These are phyloP conservation scores for Botrytis porri DNA, from an alignment of 2,329 filamentous ascomycete genomes.

Conservation along the genomic window DNA sequence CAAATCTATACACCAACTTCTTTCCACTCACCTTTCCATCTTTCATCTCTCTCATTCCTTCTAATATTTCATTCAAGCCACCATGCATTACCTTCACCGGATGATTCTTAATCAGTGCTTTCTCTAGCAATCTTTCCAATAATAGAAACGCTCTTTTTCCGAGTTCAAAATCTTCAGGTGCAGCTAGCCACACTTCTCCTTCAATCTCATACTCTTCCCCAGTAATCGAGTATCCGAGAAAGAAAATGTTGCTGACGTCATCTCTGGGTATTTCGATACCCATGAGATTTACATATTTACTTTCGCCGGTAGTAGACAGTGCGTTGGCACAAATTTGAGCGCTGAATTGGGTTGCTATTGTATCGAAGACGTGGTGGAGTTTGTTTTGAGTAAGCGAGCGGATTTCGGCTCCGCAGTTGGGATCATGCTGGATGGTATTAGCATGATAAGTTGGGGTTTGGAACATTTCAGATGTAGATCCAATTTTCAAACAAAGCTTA, in stretches of 20 bases:
- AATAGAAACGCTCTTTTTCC: not conserved
- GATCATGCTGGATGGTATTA: slow-evolving; percentile 34
- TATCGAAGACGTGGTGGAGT: slow-evolving; percentile 48
- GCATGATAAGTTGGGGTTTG: not conserved
- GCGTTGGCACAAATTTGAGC: slow-evolving; percentile 19
- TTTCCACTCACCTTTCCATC: not conserved
- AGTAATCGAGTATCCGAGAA: not conserved
- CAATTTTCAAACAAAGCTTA: not conserved
- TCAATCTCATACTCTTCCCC: not conserved
- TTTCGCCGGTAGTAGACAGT: not conserved
- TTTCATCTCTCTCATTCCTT: not conserved
- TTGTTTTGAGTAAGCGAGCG: slow-evolving; percentile 43
- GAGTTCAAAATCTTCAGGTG: not conserved
- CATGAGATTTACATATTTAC: not conserved
- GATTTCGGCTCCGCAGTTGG: slow-evolving; percentile 44
- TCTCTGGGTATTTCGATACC: not conserved
- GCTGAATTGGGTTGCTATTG: slow-evolving; percentile 36
- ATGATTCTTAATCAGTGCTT: not conserved
- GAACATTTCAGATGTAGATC: not conserved
- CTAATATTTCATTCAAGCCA: not conserved
- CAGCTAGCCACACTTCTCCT: not conserved
- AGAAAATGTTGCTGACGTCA: not conserved
- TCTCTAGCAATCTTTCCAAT: not conserved
- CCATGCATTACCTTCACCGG: not conserved
- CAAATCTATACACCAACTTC: slow-evolving; percentile 3